phyloP scores from a whole-genome alignment of 2,329 filamentous ascomycete genomes.

The Phyllachora maydis region DNA sequence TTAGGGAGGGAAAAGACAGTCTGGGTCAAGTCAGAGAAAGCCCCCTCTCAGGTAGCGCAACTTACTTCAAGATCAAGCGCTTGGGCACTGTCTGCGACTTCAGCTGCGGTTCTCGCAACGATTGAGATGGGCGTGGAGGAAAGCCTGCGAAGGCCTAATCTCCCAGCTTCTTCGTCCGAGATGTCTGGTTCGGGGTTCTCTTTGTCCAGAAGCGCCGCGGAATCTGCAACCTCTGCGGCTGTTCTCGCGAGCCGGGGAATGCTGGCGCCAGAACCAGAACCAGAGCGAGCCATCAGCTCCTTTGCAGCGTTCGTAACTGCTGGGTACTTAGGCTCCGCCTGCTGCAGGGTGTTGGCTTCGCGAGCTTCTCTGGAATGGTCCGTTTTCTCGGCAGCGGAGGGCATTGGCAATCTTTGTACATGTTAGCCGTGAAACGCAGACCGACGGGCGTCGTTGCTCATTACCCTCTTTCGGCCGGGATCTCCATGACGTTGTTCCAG shows the following conservation, averaged over 20 bases:
- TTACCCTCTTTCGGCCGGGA: conserved; percentile 7
- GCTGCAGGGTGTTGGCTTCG: no score
- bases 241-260: conserved; percentile 9
- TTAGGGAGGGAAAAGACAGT: neutral
- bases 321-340: no score
- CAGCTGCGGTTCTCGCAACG: conserved; percentile 19
- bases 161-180: conserved; percentile 12
- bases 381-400: neutral
- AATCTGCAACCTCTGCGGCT: conserved; percentile 14
- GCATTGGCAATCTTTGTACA: neutral
- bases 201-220: conserved; percentile 11
- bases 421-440: no score
- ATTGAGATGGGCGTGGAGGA: conserved; percentile 18
- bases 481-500: conserved; percentile 22
- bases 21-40: neutral
- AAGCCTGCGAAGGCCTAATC: conserved; percentile 12
- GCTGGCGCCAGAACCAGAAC: conserved; percentile 6
- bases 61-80: conserved; percentile 4
- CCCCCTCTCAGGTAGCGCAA: neutral
- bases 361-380: no score
- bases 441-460: no score
- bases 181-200: conserved; percentile 11
- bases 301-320: conserved; percentile 4
- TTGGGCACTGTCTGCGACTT: conserved; percentile 7
- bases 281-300: conserved; percentile 1